These are phyloP conservation scores for Malania oleifera DNA, from an alignment of 164 flowering plant species.

Conservation along the genomic window DNA sequence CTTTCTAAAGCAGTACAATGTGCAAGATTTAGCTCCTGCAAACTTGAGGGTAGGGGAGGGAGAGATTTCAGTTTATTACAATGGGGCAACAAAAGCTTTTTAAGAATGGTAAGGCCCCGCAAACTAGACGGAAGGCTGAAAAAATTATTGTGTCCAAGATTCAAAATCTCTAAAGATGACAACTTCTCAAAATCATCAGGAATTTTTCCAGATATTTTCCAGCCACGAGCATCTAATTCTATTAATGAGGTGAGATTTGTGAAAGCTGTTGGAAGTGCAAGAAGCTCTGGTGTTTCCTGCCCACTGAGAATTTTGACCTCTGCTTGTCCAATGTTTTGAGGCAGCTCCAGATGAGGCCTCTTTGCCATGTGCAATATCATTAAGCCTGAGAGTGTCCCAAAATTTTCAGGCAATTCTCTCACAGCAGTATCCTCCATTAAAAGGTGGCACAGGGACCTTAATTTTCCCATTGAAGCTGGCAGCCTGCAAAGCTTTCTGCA, in stretches of 20 bases:
- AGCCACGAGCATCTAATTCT: conserved; percentile 31
- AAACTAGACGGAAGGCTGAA: conserved; percentile 32
- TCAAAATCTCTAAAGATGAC: conserved; percentile 27
- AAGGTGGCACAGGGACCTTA: too few relatives aligned
- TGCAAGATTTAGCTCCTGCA: conserved; percentile 17
- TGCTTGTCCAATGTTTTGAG: neutral
- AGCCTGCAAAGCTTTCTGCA: too few relatives aligned
- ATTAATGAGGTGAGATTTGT: conserved; percentile 25
- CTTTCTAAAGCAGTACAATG: conserved; percentile 27
- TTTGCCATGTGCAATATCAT: too few relatives aligned
- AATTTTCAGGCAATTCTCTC: too few relatives aligned
- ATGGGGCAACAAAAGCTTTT: conserved; percentile 18
- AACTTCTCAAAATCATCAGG: conserved; percentile 40
- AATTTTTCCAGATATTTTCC: conserved; percentile 34
- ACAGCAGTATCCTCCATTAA: too few relatives aligned
- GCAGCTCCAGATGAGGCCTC: too few relatives aligned
- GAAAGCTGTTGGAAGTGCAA: conserved; percentile 29
- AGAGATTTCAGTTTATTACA: conserved; percentile 30
- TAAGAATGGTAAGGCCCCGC: conserved; percentile 28
- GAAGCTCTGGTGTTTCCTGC: conserved; percentile 6
- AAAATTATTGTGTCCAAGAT: conserved; percentile 28
- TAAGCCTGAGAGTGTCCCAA: too few relatives aligned
- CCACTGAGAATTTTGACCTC: neutral
- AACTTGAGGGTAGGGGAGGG: conserved; percentile 42
- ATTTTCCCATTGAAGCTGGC: too few relatives aligned